Conservation (phyloP, 257 asterid species). For the Solanum pennellii region DNA sequence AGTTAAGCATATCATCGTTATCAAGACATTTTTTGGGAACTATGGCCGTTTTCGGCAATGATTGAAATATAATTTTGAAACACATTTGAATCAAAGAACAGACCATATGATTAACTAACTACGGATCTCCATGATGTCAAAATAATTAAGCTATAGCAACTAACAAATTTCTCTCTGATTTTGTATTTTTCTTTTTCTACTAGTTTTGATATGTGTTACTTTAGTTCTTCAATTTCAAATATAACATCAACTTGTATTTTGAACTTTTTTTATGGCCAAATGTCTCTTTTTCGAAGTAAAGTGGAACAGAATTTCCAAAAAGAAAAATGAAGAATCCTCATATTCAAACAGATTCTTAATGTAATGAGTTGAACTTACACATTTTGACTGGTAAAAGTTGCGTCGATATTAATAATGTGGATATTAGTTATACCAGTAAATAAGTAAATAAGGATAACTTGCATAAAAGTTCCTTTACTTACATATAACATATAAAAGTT, state of each 20-base stretch:
- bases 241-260: too few relatives aligned
- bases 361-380: background rate
- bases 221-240: too few relatives aligned
- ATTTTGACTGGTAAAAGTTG: background rate
- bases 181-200: too few relatives aligned
- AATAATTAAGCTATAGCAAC: background rate
- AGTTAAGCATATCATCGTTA: background rate
- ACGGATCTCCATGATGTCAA: background rate
- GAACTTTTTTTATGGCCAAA: too few relatives aligned
- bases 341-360: background rate
- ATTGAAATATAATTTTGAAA: background rate
- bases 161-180: too few relatives aligned
- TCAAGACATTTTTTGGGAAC: background rate
- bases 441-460: accelerated
- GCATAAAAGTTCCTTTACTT: background rate
- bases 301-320: too few relatives aligned
- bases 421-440: background rate
- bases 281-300: too few relatives aligned
- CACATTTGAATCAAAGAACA: background rate
- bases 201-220: too few relatives aligned
- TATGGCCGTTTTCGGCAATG: background rate
- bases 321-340: background rate
- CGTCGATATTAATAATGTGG: too few relatives aligned
- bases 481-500: background rate
- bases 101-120: background rate